Evolutionary conservation across 805 yeast genomes (phyloP).

Genomic region (Myxozyma vanderwaltii): DNA sequence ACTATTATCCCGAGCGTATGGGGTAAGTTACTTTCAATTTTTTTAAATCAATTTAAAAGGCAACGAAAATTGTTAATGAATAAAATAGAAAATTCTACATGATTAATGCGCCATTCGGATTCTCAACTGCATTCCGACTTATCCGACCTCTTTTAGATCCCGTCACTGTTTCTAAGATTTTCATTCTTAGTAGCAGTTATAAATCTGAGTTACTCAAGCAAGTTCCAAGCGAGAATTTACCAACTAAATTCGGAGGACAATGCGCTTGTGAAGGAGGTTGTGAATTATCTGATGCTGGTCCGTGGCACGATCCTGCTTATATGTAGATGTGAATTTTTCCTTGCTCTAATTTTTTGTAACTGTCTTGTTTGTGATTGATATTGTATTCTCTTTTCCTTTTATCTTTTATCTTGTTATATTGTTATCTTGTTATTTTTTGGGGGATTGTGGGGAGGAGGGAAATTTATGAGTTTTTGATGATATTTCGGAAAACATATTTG

Average conservation of each 20-base stretch:
- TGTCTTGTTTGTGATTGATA: too few species aligned
- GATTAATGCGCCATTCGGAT: conserved; percentile 97
- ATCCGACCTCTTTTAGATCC: conserved; percentile 96
- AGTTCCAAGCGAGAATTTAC: conserved; percentile 91
- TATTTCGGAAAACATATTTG: too few species aligned
- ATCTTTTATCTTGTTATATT: too few species aligned
- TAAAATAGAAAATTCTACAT: conserved; percentile 61
- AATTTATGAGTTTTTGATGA: too few species aligned
- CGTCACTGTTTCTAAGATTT: conserved; percentile 93
- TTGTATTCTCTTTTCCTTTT: too few species aligned
- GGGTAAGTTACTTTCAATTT: conserved; percentile 54
- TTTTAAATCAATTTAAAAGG: neutral
- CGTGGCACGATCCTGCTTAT: conserved; percentile 89
- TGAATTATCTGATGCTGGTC: conserved; percentile 87
- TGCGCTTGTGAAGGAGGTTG: conserved; percentile 74
- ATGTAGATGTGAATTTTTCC: conserved; percentile 43
- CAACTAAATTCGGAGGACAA: conserved; percentile 84
- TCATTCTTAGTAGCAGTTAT: conserved; percentile 78
- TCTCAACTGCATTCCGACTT: conserved; percentile 86
- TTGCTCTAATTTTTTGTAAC: too few species aligned
- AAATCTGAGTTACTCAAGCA: conserved; percentile 83
- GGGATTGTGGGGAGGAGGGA: too few species aligned
- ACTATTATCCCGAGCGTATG: conserved; percentile 98
- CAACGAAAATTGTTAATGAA: neutral
- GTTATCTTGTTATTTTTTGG: too few species aligned